phyloP scores from a whole-genome alignment of 2,329 filamentous ascomycete species.

The Alternaria atra region DNA sequence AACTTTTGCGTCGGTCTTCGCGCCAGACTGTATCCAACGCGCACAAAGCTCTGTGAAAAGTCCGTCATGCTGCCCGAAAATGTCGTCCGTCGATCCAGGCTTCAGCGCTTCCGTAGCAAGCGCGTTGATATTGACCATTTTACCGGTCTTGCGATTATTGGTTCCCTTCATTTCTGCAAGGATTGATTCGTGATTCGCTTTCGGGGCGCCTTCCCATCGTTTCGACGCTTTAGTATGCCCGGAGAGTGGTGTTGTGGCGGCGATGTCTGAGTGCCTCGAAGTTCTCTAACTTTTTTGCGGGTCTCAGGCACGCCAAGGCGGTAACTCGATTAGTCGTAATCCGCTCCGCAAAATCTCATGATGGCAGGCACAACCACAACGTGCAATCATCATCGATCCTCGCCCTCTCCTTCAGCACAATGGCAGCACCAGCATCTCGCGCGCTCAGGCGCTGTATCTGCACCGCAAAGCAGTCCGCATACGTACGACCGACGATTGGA shows the following conservation, averaged over 20 bases:
- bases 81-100: constrained; percentile 72
- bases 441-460: constrained; percentile 57
- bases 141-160: constrained; percentile 26
- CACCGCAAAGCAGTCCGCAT: constrained; percentile 35
- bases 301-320: constrained; percentile 31
- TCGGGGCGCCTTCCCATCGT: constrained; percentile 49
- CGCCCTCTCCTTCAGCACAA: constrained; percentile 35
- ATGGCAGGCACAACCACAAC: constrained; percentile 28
- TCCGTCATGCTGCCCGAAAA: constrained; percentile 78
- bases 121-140: constrained; percentile 38
- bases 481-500: constrained; percentile 44
- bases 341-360: constrained; percentile 43
- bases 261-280: constrained; percentile 17
- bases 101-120: constrained; percentile 60
- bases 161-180: constrained; percentile 30
- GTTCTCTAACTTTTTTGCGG: constrained; percentile 40
- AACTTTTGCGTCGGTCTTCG: constrained; percentile 56
- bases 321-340: constrained; percentile 34
- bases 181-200: constrained; percentile 16
- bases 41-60: constrained; percentile 85
- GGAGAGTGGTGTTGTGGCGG: constrained; percentile 29
- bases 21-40: constrained; percentile 70
- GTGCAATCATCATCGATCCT: constrained; percentile 28
- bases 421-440: constrained; percentile 57
- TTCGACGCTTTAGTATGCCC: constrained; percentile 40